Conservation (phyloP, 1,284 basidiomycete genomes). For the Albatrellus sp. region DNA sequence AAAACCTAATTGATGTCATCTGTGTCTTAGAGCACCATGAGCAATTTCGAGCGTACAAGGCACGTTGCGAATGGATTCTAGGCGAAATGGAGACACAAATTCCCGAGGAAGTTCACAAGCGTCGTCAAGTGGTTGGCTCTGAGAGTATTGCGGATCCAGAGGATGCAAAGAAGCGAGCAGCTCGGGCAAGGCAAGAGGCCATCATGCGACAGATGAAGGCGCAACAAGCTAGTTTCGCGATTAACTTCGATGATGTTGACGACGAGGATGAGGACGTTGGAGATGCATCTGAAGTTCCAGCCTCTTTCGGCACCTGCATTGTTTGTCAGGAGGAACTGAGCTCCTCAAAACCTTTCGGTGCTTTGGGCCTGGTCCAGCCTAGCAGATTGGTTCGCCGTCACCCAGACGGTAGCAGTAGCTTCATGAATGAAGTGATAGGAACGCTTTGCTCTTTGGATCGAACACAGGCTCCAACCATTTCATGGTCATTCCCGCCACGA, state of each 20-base stretch:
- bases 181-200: slow-evolving; percentile 75
- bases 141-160: slow-evolving; percentile 38
- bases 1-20: slow-evolving; percentile 61
- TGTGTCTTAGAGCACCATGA: slow-evolving; percentile 68
- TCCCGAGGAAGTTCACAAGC: slow-evolving; percentile 40
- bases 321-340: slow-evolving; percentile 95
- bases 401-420: slow-evolving; percentile 56
- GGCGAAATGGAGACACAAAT: slow-evolving; percentile 41
- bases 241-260: slow-evolving; percentile 59
- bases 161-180: slow-evolving; percentile 66
- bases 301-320: slow-evolving; percentile 84
- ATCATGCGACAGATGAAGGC: slow-evolving; percentile 91
- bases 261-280: slow-evolving; percentile 48
- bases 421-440: slow-evolving; percentile 67
- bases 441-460: slow-evolving; percentile 62
- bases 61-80: slow-evolving; percentile 68
- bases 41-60: slow-evolving; percentile 58
- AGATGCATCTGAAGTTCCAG: slow-evolving; percentile 31
- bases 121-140: slow-evolving; percentile 30
- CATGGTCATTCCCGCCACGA: slow-evolving; percentile 41
- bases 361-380: slow-evolving; percentile 82
- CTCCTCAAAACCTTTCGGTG: slow-evolving; percentile 67
- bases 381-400: slow-evolving; percentile 77
- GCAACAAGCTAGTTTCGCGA: slow-evolving; percentile 76
- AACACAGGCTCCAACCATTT: slow-evolving; percentile 14